These are phyloP conservation scores for Phytopythium sindhum DNA, from an alignment of 352 stramenopile species.

Conservation along the genomic window DNA sequence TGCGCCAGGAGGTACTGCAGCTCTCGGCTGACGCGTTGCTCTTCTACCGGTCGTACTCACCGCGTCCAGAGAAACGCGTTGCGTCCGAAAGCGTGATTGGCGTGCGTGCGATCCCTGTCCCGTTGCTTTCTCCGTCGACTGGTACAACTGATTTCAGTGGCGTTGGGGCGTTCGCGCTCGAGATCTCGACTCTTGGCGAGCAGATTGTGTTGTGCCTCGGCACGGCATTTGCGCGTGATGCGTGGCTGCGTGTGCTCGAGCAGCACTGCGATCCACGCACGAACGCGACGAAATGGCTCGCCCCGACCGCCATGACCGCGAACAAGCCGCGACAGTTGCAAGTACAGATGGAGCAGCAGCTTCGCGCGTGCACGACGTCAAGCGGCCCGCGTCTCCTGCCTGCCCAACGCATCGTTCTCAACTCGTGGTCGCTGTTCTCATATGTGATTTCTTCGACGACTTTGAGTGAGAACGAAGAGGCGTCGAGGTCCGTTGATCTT, in stretches of 20 bases:
- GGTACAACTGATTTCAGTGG: conserved; percentile 9
- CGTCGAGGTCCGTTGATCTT: conserved; percentile 14
- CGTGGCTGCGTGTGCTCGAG: conserved; percentile 60
- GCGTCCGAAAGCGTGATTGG: conserved; percentile 43
- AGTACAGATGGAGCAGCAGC: conserved; percentile 14
- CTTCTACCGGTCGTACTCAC: conserved; percentile 70
- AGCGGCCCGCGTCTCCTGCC: conserved; percentile 34
- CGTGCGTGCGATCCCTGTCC: conserved; percentile 32
- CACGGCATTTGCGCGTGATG: conserved; percentile 51
- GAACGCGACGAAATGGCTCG: conserved; percentile 41
- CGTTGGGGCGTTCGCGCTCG: conserved; percentile 46
- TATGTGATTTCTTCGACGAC: conserved; percentile 1
- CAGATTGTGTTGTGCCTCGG: conserved; percentile 73
- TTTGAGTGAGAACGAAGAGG: conserved; percentile 6
- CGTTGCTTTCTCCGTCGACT: conserved; percentile 7
- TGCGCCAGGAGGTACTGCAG: conserved; percentile 76
- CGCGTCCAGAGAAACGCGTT: conserved; percentile 50
- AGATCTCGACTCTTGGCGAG: conserved; percentile 72
- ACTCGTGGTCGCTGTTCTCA: conserved; percentile 60
- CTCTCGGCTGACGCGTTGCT: conserved; percentile 51
- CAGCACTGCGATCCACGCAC: conserved; percentile 46
- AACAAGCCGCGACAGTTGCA: conserved; percentile 9
- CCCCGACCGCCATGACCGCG: conserved; percentile 10
- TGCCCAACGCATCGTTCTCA: conserved; percentile 52
- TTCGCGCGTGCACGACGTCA: conserved; percentile 39